Conservation (phyloP, 2,329 filamentous ascomycete genomes). For the Talaromyces islandicus region DNA sequence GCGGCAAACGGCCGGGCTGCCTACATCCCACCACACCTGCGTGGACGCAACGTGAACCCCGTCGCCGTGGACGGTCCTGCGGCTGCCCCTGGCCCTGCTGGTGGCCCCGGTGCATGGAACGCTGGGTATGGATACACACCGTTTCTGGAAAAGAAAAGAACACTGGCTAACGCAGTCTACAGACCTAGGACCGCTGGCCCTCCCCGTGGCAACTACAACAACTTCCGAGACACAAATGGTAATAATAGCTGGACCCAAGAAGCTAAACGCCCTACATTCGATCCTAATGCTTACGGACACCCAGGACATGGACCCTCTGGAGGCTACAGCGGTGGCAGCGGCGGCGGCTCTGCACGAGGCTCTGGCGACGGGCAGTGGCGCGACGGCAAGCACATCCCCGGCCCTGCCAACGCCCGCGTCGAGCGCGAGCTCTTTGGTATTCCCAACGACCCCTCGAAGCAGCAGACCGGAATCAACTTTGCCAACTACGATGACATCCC, state of each 20-base stretch:
- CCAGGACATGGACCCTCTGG: slow-evolving; percentile 45
- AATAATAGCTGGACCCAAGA: slow-evolving; percentile 31
- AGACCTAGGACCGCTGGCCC: slow-evolving; percentile 20
- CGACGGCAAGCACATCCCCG: slow-evolving; percentile 92
- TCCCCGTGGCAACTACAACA: slow-evolving; percentile 46
- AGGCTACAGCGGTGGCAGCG: slow-evolving; percentile 25
- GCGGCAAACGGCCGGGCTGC: slow-evolving; percentile 47
- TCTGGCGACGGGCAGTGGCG: slow-evolving; percentile 95
- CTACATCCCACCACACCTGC: slow-evolving; percentile 62
- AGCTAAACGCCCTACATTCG: slow-evolving; percentile 44
- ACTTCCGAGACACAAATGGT: slow-evolving; percentile 43
- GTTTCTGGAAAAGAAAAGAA: not conserved
- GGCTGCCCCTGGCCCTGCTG: slow-evolving; percentile 20
- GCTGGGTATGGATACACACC: slow-evolving; percentile 13
- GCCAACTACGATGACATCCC: slow-evolving; percentile 99
- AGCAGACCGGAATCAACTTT: slow-evolving; percentile 99
- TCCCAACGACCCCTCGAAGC: slow-evolving; percentile 86
- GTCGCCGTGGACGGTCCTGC: slow-evolving; percentile 32
- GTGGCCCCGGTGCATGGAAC: slow-evolving; percentile 28
- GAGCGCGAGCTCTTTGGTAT: slow-evolving; percentile 95
- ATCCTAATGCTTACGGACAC: slow-evolving; percentile 58
- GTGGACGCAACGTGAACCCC: slow-evolving; percentile 30
- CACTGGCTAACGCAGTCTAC: slow-evolving; percentile 10
- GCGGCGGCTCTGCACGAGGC: slow-evolving; percentile 56
- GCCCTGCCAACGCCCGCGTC: slow-evolving; percentile 77